Conservation (phyloP, 2,329 filamentous ascomycete species). For the Pestalotiopsis sp. region DNA sequence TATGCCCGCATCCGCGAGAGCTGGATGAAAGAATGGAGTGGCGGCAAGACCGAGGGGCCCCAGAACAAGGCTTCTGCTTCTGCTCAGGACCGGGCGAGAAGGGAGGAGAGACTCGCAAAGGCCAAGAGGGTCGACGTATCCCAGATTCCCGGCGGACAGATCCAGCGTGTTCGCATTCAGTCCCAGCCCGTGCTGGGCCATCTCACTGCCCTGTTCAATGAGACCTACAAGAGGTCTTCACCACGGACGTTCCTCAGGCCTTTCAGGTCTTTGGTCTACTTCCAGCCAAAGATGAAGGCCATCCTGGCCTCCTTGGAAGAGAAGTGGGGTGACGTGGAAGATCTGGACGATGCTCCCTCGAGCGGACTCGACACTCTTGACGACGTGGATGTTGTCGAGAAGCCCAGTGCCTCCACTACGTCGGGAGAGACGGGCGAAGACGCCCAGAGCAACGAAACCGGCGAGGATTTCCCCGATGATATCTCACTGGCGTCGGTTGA, state of each 20-base stretch:
- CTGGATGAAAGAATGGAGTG: slow-evolving; percentile 25
- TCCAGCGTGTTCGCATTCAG: slow-evolving; percentile 43
- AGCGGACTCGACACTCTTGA: slow-evolving; percentile 29
- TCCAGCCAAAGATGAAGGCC: slow-evolving; percentile 44
- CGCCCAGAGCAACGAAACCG: slow-evolving; percentile 15
- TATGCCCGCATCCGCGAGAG: slow-evolving; percentile 36
- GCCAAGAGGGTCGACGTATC: slow-evolving; percentile 22
- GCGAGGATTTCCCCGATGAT: slow-evolving; percentile 28
- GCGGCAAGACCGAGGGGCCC: slow-evolving; percentile 12
- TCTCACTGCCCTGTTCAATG: slow-evolving; percentile 31
- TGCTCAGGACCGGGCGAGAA: slow-evolving; percentile 22
- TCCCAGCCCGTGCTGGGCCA: slow-evolving; percentile 43
- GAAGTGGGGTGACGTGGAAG: slow-evolving; percentile 43
- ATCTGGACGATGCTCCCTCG: slow-evolving; percentile 30
- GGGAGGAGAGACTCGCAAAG: slow-evolving; percentile 13
- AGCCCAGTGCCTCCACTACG: slow-evolving; percentile 1
- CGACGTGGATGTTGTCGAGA: slow-evolving; percentile 30
- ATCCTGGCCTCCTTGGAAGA: slow-evolving; percentile 41
- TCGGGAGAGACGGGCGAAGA: slow-evolving; percentile 1
- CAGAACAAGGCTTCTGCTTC: slow-evolving; percentile 19
- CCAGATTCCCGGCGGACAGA: slow-evolving; percentile 21
- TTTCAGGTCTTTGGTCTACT: slow-evolving; percentile 43
- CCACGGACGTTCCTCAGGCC: slow-evolving; percentile 44
- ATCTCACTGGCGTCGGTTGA: slow-evolving; percentile 39
- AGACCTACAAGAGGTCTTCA: slow-evolving; percentile 36